Evolutionary conservation across 2,329 filamentous ascomycete species (phyloP).

Genomic region (Mycocentrospora acerina): DNA sequence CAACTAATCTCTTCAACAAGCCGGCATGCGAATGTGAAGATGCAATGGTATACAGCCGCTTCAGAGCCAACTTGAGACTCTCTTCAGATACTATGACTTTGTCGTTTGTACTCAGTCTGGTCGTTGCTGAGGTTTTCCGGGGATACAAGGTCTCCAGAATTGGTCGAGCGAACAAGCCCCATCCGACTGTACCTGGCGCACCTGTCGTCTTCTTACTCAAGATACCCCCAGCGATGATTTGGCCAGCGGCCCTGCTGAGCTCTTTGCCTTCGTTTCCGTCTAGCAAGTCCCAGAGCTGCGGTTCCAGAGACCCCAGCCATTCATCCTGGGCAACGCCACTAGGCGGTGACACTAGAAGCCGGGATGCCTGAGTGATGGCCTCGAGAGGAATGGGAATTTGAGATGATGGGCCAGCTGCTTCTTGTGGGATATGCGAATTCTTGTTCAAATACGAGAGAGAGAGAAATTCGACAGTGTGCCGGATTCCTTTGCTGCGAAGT

Average conservation of each 20-base stretch:
- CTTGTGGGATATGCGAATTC: constrained; percentile 46
- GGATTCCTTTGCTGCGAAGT: constrained; percentile 63
- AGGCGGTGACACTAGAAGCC: constrained; percentile 63
- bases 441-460: constrained; percentile 64
- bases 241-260: constrained; percentile 60
- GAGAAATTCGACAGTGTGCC: constrained; percentile 69
- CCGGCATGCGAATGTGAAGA: constrained; percentile 68
- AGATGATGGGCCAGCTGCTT: constrained; percentile 34
- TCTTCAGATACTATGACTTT: constrained; percentile 50
- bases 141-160: constrained; percentile 56
- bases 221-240: constrained; percentile 67
- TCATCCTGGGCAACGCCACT: constrained; percentile 53
- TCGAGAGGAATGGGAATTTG: constrained; percentile 66
- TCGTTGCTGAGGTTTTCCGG: constrained; percentile 28
- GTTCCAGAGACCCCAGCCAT: constrained; percentile 63
- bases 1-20: constrained; percentile 62
- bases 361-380: constrained; percentile 64
- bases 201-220: constrained; percentile 65
- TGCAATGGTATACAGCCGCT: constrained; percentile 58
- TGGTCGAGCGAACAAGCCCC: constrained; percentile 63
- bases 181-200: constrained; percentile 62
- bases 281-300: constrained; percentile 62
- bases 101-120: constrained; percentile 50
- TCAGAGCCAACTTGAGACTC: constrained; percentile 55
- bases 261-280: constrained; percentile 62